Evolutionary conservation across 768 basidiomycete genomes (phyloP).

Genomic region (Suillus sp.): DNA sequence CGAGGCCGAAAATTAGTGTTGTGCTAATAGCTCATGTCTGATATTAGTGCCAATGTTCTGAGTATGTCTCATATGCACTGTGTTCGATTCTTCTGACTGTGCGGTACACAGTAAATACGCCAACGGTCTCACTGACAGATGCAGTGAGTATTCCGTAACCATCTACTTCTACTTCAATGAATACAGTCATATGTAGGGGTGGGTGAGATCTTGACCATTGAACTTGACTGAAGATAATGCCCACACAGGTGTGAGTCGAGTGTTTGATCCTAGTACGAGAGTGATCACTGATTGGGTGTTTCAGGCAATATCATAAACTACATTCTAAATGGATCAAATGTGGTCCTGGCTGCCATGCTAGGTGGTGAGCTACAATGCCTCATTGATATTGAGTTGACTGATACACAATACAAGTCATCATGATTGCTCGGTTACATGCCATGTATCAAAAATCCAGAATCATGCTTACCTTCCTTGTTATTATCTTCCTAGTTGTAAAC

Average conservation of each 20-base stretch:
- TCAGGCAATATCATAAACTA: background rate
- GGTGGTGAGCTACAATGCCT: background rate
- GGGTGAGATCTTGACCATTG: background rate
- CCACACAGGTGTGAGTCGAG: background rate
- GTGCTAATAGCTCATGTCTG: background rate
- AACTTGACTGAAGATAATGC: background rate
- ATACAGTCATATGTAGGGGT: background rate
- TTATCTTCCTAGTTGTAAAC: background rate
- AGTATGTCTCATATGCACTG: background rate
- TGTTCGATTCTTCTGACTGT: background rate
- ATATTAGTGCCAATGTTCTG: background rate
- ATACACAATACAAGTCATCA: background rate
- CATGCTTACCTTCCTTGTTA: too few relatives aligned
- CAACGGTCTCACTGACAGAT: background rate
- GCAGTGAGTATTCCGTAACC: background rate
- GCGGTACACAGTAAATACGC: background rate
- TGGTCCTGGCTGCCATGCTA: background rate
- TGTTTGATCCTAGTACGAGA: background rate
- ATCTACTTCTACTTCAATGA: background rate
- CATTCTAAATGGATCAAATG: too few relatives aligned
- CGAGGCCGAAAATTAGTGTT: background rate
- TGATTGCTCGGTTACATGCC: background rate
- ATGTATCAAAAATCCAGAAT: background rate
- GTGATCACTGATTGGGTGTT: background rate
- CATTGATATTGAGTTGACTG: background rate